phyloP scores from a whole-genome alignment of 2,329 filamentous ascomycete genomes.

The Exophiala sp. region DNA sequence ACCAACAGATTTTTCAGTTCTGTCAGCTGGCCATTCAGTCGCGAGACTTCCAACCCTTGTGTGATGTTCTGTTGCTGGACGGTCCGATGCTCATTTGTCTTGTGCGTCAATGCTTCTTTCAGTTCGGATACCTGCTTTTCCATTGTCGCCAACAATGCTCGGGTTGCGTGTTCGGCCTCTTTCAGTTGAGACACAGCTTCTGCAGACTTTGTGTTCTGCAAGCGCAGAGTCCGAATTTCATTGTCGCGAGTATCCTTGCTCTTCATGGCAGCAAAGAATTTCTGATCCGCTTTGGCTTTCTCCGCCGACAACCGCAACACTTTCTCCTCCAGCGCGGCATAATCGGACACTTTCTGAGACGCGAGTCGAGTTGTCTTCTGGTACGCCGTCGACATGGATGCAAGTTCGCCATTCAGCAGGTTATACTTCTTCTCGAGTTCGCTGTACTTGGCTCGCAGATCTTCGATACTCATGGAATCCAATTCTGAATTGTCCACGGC shows the following conservation, averaged over 20 bases:
- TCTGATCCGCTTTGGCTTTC: conserved; percentile 94
- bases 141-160: conserved; percentile 69
- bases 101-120: conserved; percentile 67
- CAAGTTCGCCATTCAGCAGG: conserved; percentile 78
- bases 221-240: conserved; percentile 71
- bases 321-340: conserved; percentile 69
- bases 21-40: conserved; percentile 65
- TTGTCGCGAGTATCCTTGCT: conserved; percentile 78
- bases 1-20: conserved; percentile 71
- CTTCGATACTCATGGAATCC: conserved; percentile 54
- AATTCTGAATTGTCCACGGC: conserved; percentile 22
- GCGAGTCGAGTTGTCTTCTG: conserved; percentile 81
- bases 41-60: conserved; percentile 54
- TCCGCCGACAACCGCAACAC: conserved; percentile 69
- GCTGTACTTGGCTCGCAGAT: conserved; percentile 66
- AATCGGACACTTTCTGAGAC: conserved; percentile 78
- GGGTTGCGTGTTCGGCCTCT: conserved; percentile 73
- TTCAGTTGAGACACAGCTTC: conserved; percentile 93
- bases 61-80: conserved; percentile 68
- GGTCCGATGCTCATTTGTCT: conserved; percentile 66
- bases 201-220: conserved; percentile 81
- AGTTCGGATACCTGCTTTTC: conserved; percentile 87
- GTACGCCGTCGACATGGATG: conserved; percentile 84
- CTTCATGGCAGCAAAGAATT: conserved; percentile 94
- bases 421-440: conserved; percentile 74